Base-by-base conservation (phyloP, 768 basidiomycete genomes). In the Mycena polygramma region DNA sequence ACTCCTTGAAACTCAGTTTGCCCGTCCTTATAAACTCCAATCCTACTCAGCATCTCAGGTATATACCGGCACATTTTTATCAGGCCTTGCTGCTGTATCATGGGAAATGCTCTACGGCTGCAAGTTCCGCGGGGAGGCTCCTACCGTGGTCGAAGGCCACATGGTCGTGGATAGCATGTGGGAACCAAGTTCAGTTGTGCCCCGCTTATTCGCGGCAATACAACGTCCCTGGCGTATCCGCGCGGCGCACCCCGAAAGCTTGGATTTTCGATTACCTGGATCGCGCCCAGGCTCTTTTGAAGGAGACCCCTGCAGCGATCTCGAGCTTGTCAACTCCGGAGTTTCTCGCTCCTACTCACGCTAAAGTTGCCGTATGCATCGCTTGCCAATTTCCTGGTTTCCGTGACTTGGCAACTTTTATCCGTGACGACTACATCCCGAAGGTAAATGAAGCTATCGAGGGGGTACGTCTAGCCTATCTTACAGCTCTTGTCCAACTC, bases 261-360 rank as follows among this genome's bases (percentile, higher is more conserved):
- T 64, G 63, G 53, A 46, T 64, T 7, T 55, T 64, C 37, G 52
- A 64, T 19, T 64, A 64, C 30, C 2, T 55, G 2, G 63, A 64
- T 13, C 41, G 54, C 1, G 53, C 63, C 1, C 22, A 20, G 7
- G 43, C 41, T 30, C 30, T 55, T 6, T 13, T 64, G 19, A 55
- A 55, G 20, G 35, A 45, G 19, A n/a, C 22, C 2, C 63, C 63
- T 8, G 26, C 26, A 2, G 53, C 53, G 0, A 54, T n/a, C n/a
- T n/a, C n/a, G n/a, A n/a, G 35, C 11, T 64, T 1, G 24, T 19
- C 4, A 43, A 55, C n/a, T n/a, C 4, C 19, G 2, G n/a, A n/a
- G 9, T 46, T 64, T 13, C 30, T 64, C 4, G 53, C 43, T 0
- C 41, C 52, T 24, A 45, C 62, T 1, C 39, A 14, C 6, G 5